Evolutionary conservation across 2,329 filamentous ascomycete genomes (phyloP).

Genomic region (Bipolaris bicolor): DNA sequence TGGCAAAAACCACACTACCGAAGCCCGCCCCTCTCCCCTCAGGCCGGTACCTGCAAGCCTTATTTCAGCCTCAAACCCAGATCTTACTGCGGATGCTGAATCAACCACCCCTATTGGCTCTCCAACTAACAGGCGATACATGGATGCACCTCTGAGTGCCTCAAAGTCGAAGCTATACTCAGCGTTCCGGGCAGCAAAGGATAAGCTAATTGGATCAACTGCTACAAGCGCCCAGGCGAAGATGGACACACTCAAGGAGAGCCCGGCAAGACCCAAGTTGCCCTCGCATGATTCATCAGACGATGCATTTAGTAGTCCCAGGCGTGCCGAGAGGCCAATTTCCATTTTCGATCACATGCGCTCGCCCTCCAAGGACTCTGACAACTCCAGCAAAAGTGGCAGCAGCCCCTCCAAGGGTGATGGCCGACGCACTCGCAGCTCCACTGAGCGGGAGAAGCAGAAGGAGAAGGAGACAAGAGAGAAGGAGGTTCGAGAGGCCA

Average conservation of each 20-base stretch:
- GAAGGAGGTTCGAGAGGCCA: conserved; percentile 60
- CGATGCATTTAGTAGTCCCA: conserved; percentile 44
- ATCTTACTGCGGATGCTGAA: conserved; percentile 45
- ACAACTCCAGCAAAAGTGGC: conserved; percentile 37
- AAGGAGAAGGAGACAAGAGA: conserved; percentile 66
- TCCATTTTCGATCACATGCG: conserved; percentile 45
- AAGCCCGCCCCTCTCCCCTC: conserved; percentile 45
- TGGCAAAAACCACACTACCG: conserved; percentile 66
- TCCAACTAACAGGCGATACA: conserved; percentile 58
- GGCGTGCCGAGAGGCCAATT: conserved; percentile 38
- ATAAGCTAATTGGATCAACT: conserved; percentile 78
- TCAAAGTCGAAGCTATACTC: conserved; percentile 93
- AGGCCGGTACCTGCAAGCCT: conserved; percentile 57
- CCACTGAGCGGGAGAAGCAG: conserved; percentile 65
- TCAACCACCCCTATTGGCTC: conserved; percentile 66
- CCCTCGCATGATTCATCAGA: conserved; percentile 38
- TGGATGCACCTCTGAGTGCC: conserved; percentile 83
- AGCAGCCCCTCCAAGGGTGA: conserved; percentile 46
- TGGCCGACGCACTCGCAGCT: conserved; percentile 62
- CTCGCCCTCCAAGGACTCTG: conserved; percentile 45
- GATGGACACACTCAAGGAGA: conserved; percentile 57
- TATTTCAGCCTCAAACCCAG: conserved; percentile 53
- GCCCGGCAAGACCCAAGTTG: conserved; percentile 35
- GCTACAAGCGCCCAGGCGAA: conserved; percentile 64
- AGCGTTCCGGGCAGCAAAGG: conserved; percentile 85